A percentile compares a stretch with the other conserved stretches of the same genome.
phyloP scores from a whole-genome alignment of 2,329 filamentous ascomycete genomes.

The Sporothrix protearum region DNA sequence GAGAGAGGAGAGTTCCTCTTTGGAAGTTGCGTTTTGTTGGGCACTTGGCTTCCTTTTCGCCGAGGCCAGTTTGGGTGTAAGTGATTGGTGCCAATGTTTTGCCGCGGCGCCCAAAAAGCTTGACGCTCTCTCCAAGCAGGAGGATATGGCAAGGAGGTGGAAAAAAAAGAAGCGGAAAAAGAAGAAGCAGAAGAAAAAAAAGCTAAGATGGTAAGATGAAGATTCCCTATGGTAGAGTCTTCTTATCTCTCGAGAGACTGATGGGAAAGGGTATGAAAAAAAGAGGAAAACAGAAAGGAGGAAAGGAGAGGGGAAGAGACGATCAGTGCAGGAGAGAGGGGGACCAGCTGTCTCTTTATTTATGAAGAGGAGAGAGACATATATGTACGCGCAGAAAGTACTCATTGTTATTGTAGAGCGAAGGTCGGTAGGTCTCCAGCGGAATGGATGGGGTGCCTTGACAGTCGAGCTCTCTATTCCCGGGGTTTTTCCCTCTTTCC shows the following conservation, averaged over 20 bases:
- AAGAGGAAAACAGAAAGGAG: neutral
- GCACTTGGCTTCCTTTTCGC: neutral
- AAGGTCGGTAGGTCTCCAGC: constrained; percentile 12
- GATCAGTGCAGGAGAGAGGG: neutral
- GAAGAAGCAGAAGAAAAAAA: neutral
- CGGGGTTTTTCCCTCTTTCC: neutral
- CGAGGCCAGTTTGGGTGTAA: constrained; percentile 21
- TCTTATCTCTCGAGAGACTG: neutral
- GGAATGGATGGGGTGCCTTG: neutral
- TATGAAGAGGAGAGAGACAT: neutral
- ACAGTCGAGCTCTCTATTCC: neutral
- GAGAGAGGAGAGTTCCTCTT: neutral
- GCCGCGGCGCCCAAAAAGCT: neutral
- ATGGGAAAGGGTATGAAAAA: neutral
- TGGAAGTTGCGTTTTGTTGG: neutral
- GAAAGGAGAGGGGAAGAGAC: neutral
- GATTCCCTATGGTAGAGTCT: neutral
- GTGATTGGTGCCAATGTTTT: constrained; percentile 20
- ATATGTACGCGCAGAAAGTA: neutral
- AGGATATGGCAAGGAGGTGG: neutral
- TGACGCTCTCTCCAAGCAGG: neutral
- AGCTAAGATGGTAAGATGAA: neutral
- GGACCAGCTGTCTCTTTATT: neutral
- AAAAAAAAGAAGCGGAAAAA: neutral
- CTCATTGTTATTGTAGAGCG: neutral